Evolutionary conservation across 1,284 basidiomycete species (phyloP).

Genomic region (Puccinia polysora): DNA sequence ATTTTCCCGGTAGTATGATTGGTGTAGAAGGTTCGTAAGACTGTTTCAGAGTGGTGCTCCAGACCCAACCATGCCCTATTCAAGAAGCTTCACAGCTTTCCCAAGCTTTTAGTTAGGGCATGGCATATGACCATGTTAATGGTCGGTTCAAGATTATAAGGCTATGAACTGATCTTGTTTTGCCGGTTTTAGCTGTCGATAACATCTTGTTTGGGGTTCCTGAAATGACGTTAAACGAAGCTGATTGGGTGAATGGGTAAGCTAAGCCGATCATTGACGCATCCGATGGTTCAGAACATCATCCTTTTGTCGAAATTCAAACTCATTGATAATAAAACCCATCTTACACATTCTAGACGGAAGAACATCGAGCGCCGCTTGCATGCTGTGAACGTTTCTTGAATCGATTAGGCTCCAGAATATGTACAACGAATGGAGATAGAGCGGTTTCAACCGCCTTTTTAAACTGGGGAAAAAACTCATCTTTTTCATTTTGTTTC

Average conservation of each 20-base stretch:
- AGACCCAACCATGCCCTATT: too few species aligned
- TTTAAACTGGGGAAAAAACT: too few species aligned
- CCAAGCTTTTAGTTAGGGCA: too few species aligned
- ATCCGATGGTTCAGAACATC: neutral
- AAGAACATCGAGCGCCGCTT: slow-evolving; percentile 20
- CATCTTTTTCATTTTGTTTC: too few species aligned
- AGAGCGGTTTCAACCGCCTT: too few species aligned
- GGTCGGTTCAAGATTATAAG: neutral
- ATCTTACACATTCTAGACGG: neutral
- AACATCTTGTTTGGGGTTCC: slow-evolving; percentile 52
- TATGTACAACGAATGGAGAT: too few species aligned
- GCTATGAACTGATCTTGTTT: neutral
- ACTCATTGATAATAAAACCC: neutral
- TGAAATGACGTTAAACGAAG: slow-evolving; percentile 52
- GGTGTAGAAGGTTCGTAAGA: slow-evolving; percentile 36
- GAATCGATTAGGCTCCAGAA: too few species aligned
- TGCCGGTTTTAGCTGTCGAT: slow-evolving; percentile 50
- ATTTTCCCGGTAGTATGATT: slow-evolving; percentile 23
- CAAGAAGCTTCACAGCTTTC: too few species aligned
- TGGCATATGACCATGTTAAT: too few species aligned
- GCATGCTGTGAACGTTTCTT: slow-evolving; percentile 1
- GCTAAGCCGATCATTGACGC: neutral
- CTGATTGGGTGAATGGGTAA: slow-evolving; percentile 52
- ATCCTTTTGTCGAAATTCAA: neutral
- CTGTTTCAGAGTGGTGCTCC: too few species aligned